A percentile compares a stretch with the other conserved stretches of the same genome.
These are phyloP conservation scores for Fusarium sp. DNA, from an alignment of 2,329 filamentous ascomycete species.

Conservation along the genomic window DNA sequence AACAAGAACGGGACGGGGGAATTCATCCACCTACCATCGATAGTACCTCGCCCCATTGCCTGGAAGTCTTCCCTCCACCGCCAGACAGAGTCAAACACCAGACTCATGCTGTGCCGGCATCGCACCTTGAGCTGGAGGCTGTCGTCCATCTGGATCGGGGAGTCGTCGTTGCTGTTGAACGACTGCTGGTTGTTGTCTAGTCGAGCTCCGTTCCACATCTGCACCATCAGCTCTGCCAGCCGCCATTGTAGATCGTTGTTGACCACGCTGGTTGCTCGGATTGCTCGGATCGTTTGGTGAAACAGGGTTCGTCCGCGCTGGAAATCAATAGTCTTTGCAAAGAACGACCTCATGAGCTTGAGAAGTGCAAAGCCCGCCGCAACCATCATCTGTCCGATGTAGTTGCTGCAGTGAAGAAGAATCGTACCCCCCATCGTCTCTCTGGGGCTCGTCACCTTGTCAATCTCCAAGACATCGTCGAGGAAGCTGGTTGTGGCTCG, in stretches of 20 bases:
- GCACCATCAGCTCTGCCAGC: slow-evolving; percentile 85
- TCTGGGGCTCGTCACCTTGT: slow-evolving; percentile 60
- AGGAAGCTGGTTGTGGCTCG: slow-evolving; percentile 77
- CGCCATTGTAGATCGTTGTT: slow-evolving; percentile 85
- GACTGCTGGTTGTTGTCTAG: slow-evolving; percentile 61
- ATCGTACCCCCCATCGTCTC: slow-evolving; percentile 64
- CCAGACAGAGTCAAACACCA: slow-evolving; percentile 88
- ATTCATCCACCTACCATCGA: slow-evolving; percentile 71
- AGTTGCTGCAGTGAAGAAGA: slow-evolving; percentile 77
- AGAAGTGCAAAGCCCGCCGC: slow-evolving; percentile 82
- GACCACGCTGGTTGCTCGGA: slow-evolving; percentile 79
- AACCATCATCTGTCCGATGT: slow-evolving; percentile 88
- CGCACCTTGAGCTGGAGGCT: slow-evolving; percentile 84
- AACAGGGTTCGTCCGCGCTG: slow-evolving; percentile 76
- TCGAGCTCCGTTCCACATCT: slow-evolving; percentile 83
- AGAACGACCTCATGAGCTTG: slow-evolving; percentile 83
- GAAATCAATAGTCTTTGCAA: slow-evolving; percentile 77
- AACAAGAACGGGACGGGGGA: slow-evolving; percentile 22
- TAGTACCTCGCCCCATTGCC: slow-evolving; percentile 74
- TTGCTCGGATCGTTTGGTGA: slow-evolving; percentile 75
- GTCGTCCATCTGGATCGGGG: slow-evolving; percentile 70
- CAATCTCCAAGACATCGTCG: slow-evolving; percentile 70
- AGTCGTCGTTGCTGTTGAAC: slow-evolving; percentile 62
- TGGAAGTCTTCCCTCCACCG: slow-evolving; percentile 86
- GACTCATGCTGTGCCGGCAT: slow-evolving; percentile 85